phyloP scores from a whole-genome alignment of 257 asterid species.

The Mentha longifolia region DNA sequence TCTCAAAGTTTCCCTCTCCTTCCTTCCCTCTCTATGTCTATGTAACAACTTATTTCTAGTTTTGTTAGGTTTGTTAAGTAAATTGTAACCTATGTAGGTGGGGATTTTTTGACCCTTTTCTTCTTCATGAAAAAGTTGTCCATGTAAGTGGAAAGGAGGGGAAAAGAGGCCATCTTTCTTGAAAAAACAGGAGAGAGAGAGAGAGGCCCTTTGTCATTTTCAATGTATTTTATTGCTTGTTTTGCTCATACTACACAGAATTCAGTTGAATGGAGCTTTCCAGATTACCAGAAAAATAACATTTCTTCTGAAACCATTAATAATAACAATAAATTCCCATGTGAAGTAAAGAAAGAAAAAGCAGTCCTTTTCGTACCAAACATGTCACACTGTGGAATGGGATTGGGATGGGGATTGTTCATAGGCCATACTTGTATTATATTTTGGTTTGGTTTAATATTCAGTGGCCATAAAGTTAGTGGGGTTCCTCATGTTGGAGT shows the following conservation, averaged over 20 bases:
- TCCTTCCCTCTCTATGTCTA: slow-evolving; percentile 6
- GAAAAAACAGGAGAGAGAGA: slow-evolving; percentile 46
- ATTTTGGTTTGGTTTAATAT: too few species aligned
- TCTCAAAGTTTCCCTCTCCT: slow-evolving; percentile 27
- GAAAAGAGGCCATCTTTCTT: slow-evolving; percentile 51
- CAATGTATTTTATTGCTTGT: slow-evolving; percentile 34
- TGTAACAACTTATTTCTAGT: slow-evolving; percentile 34
- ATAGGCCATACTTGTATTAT: not conserved
- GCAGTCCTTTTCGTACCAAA: slow-evolving; percentile 31
- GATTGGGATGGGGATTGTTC: slow-evolving; percentile 7
- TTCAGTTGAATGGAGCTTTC: slow-evolving; percentile 29
- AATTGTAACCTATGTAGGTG: slow-evolving; percentile 46
- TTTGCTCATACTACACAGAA: not conserved
- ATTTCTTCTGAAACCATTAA: slow-evolving; percentile 21
- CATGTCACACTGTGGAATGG: slow-evolving; percentile 10
- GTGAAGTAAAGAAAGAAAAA: slow-evolving; percentile 6
- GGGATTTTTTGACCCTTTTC: slow-evolving; percentile 51
- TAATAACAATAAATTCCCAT: not conserved
- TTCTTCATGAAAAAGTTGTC: slow-evolving; percentile 39
- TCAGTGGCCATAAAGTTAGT: too few species aligned
- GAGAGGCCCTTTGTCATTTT: slow-evolving; percentile 58
- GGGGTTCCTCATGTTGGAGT: too few species aligned
- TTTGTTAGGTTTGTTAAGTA: slow-evolving; percentile 48
- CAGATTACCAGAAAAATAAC: slow-evolving; percentile 2
- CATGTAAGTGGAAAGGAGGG: slow-evolving; percentile 37